Evolutionary conservation across 306 rosid species (phyloP).

Genomic region (Gastrolobium bilobum): DNA sequence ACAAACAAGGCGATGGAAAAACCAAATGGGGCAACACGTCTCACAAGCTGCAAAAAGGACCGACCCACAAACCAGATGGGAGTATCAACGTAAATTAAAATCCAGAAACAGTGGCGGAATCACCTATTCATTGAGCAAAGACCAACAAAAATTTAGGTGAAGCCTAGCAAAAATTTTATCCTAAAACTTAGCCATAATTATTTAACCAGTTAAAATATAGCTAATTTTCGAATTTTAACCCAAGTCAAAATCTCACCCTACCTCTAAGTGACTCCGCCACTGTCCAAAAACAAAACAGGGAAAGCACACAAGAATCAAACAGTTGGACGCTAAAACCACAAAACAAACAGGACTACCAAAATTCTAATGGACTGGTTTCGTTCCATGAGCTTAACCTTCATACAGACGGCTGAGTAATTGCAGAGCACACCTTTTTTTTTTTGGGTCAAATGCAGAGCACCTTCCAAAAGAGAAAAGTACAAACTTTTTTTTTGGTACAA

Average conservation of each 20-base stretch:
- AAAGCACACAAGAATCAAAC: slow-evolving; percentile 21
- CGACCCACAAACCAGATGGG: slow-evolving; percentile 11
- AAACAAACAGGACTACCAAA: slow-evolving; percentile 31
- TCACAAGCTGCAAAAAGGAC: slow-evolving; percentile 14
- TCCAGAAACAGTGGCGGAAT: not conserved
- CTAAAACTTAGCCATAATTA: too few species aligned
- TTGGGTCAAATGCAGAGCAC: not conserved
- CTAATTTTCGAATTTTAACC: too few species aligned
- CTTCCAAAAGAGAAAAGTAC: not conserved
- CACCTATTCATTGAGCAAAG: too few species aligned
- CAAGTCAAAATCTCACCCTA: too few species aligned
- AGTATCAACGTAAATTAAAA: not conserved
- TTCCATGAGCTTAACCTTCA: slow-evolving; percentile 31
- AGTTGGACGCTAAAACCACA: slow-evolving; percentile 31
- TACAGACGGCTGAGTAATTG: slow-evolving; percentile 15
- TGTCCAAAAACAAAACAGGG: slow-evolving; percentile 19
- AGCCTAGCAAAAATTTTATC: too few species aligned
- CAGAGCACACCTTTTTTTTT: not conserved
- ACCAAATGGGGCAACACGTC: not conserved
- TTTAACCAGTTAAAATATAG: too few species aligned
- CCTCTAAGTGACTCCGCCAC: too few species aligned
- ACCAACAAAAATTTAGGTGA: too few species aligned
- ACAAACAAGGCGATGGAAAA: slow-evolving; percentile 9
- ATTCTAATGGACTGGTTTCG: slow-evolving; percentile 22
- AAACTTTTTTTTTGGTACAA: too few species aligned